Evolutionary conservation across 2,329 filamentous ascomycete species (phyloP), one percentile per base, ranked within the genome.

Genomic region (Penicillium verrucosum): DNA sequence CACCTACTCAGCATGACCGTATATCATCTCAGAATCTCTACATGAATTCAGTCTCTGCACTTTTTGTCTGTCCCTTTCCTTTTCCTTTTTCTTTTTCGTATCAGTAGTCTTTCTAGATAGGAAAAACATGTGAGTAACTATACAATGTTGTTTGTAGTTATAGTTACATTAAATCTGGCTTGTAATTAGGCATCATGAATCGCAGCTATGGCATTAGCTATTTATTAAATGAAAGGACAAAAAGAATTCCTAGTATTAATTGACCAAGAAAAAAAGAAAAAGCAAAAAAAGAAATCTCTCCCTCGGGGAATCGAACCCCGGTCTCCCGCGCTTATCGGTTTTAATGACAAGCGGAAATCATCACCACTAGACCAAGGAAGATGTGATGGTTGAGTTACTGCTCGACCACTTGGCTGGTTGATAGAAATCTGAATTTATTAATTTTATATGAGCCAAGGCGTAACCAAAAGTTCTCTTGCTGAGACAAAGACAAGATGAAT

Each of bases 241-340:
- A 32, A 32, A 32, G 11, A 6, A 14, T 32, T 32, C 30, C 11
- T 14, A 12, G 30, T 12, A 32, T 32, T 32, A 11, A 32, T 32
- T 32, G 30, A 1, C 6, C 14, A 9, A 18, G 18, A 9, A 41
- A 30, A 8, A 16, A 12, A 9, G 0, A 6, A 40, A 34, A 8
- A 25, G 3, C 14, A 48, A 41, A 60, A 64, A 9, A 60, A 9
- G 43, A 44, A 51, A 61, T 47, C 64, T 68, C 64, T 68, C 65
- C 63, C 65, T 69, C 66, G 67, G 67, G 67, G 65, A 70, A 69
- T 70, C 65, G 68, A 70, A 70, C 68, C 68, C 68, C 66, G 68
- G 68, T 70, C 68, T 69, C 68, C 68, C 68, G 68, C 66, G 67
- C 64, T 65, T 67, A 60, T 63, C 62, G 48, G 58, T 60, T 5